Base-by-base conservation (phyloP, 805 yeast genomes). In the Groenewaldozyma tartarivorans region DNA sequence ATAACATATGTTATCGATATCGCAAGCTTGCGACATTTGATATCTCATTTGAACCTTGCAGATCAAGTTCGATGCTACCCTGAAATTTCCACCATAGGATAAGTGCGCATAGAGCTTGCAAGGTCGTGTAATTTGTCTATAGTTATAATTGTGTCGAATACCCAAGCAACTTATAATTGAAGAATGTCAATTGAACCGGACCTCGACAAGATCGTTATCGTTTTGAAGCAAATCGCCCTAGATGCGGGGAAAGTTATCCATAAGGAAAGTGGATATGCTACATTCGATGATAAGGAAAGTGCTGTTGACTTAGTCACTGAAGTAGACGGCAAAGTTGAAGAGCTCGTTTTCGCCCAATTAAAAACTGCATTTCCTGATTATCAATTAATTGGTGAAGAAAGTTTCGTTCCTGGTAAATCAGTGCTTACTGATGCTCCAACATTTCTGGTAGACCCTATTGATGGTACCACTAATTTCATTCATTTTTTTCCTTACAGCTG, bases 391-490 rank as follows among this genome's bases (percentile, higher is more conserved):
- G 83, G 82, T 21, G 83, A 77, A 52, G 83, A 77, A 54, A 64
- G 75, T 18, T 76, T 64, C 46, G 60, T 69, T 9, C 67, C 68
- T 3, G 80, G 78, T 1, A 60, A 56, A 22, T 64, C 77, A 2
- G 54, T 53, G 35, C 59, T 77, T 13, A 60, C 71, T 1, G 66
- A 66, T 32, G 71, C 61, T 3, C 82, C 82, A 17, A 76, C 81
- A 1, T 77, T 77, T 51, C 69, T 77, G 41, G 78, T 77, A 16
- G 82, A 77, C 51, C 80, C 80, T 33, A 72, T 75, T 53, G 81
- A 76, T 48, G 82, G 82, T 9, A 77, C 83, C 1, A 75, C 81
- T 4, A 73, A 77, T 56, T 77, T 77, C 55, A 68, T 77, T 39
- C 83, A 77, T 54, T 68, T 65, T 35, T 77, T 73, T 59, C 83